phyloP scores from a whole-genome alignment of 2,329 filamentous ascomycete genomes.

The Davidsoniella australis region DNA sequence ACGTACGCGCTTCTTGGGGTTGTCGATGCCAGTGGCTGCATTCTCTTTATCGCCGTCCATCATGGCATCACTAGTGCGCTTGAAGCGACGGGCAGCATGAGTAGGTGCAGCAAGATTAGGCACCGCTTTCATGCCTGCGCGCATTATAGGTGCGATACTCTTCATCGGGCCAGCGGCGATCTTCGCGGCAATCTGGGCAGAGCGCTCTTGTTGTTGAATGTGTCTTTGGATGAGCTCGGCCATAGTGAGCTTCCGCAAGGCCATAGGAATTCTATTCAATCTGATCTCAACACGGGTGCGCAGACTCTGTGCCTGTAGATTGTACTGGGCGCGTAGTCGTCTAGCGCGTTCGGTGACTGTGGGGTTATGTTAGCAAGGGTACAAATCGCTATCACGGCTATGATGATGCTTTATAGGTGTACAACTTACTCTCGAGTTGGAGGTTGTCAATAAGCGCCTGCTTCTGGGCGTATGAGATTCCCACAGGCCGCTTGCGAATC shows the following conservation, averaged over 20 bases:
- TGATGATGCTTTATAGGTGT: not conserved
- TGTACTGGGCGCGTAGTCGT: constrained; percentile 76
- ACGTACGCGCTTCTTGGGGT: constrained; percentile 51
- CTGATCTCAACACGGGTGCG: constrained; percentile 79
- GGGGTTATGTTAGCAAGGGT: constrained; percentile 1
- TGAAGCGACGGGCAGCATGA: constrained; percentile 10
- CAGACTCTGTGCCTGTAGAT: constrained; percentile 70
- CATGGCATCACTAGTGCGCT: constrained; percentile 40
- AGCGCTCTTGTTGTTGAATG: constrained; percentile 25
- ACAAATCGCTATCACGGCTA: not conserved
- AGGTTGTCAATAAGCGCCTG: constrained; percentile 78
- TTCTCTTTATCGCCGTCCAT: constrained; percentile 63
- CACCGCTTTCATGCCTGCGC: constrained; percentile 13
- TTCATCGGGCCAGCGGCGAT: constrained; percentile 19
- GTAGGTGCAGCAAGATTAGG: constrained; percentile 5
- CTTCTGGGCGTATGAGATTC: constrained; percentile 56
- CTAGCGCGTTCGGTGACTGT: constrained; percentile 74
- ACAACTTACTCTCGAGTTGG: constrained; percentile 61
- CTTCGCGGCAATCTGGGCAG: constrained; percentile 11
- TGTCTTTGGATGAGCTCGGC: constrained; percentile 51
- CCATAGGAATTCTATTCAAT: constrained; percentile 75
- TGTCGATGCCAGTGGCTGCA: constrained; percentile 30
- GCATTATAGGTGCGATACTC: constrained; percentile 16
- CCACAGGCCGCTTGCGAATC: constrained; percentile 41
- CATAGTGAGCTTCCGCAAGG: constrained; percentile 65